Percentiles rank a stretch among this genome's conserved stretches.
These are phyloP conservation scores for Cicer cuneatum DNA, from an alignment of 306 rosid species.

Conservation along the genomic window DNA sequence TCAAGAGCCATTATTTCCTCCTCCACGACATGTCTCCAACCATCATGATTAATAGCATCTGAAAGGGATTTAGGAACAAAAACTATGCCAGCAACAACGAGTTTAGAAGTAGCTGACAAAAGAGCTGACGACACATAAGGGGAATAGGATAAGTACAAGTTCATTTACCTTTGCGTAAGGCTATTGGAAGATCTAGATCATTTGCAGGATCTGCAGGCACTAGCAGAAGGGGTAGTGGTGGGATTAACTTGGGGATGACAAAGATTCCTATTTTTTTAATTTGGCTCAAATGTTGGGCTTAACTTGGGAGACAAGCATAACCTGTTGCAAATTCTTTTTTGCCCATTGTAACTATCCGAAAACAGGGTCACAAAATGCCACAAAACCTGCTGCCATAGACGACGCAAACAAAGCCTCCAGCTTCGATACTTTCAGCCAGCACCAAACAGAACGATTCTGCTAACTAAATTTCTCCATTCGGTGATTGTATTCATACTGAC, in stretches of 20 bases:
- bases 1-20: too few relatives aligned
- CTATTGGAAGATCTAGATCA: too few relatives aligned
- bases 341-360: background rate
- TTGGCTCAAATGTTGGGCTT: background rate
- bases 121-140: too few relatives aligned
- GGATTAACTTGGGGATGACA: background rate
- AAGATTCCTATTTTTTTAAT: background rate
- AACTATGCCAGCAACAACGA: too few relatives aligned
- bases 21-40: too few relatives aligned
- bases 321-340: background rate
- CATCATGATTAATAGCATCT: too few relatives aligned
- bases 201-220: too few relatives aligned
- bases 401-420: background rate
- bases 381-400: background rate
- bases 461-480: background rate
- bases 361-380: background rate
- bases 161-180: too few relatives aligned
- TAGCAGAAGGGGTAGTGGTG: too few relatives aligned
- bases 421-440: background rate
- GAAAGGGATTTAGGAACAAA: too few relatives aligned
- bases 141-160: too few relatives aligned
- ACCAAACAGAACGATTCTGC: background rate
- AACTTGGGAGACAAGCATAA: background rate
- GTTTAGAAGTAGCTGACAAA: too few relatives aligned
- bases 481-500: background rate